Conservation (phyloP, 75 land plant species). For the Selaginella moellendorffii region DNA sequence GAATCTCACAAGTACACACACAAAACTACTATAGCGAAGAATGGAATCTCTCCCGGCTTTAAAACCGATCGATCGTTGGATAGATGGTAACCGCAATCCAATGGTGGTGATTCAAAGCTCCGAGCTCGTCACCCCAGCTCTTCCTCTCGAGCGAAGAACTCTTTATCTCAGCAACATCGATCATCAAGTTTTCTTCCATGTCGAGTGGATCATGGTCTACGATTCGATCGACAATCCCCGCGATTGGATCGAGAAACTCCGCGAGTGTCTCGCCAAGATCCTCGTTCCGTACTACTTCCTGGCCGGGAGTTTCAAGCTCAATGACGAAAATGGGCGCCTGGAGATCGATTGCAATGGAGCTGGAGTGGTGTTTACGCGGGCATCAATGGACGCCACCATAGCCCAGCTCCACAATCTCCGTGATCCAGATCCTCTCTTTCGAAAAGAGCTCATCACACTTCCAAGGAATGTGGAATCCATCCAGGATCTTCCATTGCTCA, state of each 20-base stretch:
- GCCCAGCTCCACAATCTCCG: slow-evolving; percentile 39
- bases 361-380: slow-evolving; percentile 35
- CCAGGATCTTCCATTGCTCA: background rate
- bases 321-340: slow-evolving; percentile 22
- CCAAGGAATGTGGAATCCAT: slow-evolving; percentile 6
- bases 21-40: too few species aligned
- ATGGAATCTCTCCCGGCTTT: too few species aligned
- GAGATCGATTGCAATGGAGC: slow-evolving; percentile 47
- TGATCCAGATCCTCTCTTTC: slow-evolving; percentile 32
- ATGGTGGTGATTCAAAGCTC: too few species aligned
- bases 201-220: slow-evolving; percentile 46
- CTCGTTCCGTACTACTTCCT: slow-evolving; percentile 46
- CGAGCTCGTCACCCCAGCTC: too few species aligned
- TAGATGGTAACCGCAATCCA: too few species aligned
- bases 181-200: slow-evolving; percentile 26
- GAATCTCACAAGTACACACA: too few species aligned
- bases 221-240: slow-evolving; percentile 11
- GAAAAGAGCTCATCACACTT: slow-evolving; percentile 15
- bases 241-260: slow-evolving; percentile 11
- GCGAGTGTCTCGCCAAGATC: slow-evolving; percentile 19
- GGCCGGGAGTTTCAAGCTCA: slow-evolving; percentile 37
- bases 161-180: background rate
- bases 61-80: too few species aligned
- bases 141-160: too few species aligned
- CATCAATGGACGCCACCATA: slow-evolving; percentile 22